These are phyloP conservation scores for Aspergillus ochraceus DNA, from an alignment of 2,329 filamentous ascomycete species.

Conservation along the genomic window DNA sequence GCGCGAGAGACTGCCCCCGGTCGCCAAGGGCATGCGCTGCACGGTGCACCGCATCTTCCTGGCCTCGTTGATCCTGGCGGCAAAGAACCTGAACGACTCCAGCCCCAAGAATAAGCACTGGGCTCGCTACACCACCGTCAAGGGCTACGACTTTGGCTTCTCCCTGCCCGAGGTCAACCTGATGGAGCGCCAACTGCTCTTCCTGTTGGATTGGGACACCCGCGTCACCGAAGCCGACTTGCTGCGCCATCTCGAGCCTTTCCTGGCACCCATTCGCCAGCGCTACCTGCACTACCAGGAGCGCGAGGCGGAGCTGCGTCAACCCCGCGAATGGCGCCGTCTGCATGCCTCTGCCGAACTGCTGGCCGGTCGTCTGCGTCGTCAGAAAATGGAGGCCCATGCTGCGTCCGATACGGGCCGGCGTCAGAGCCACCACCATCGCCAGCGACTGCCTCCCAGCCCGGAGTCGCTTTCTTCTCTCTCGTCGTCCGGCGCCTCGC, in stretches of 20 bases:
- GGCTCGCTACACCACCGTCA: constrained; percentile 86
- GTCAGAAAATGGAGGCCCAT: constrained; percentile 36
- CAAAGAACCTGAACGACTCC: constrained; percentile 98
- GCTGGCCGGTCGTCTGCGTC: constrained; percentile 36
- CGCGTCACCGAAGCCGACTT: constrained; percentile 83
- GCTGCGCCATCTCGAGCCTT: constrained; percentile 80
- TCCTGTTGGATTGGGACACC: constrained; percentile 91
- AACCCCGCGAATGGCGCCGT: constrained; percentile 38
- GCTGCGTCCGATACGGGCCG: constrained; percentile 19
- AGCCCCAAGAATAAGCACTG: constrained; percentile 99
- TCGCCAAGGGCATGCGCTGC: constrained; percentile 94
- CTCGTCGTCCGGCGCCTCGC: constrained; percentile 18
- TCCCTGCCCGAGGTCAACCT: constrained; percentile 94
- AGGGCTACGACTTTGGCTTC: constrained; percentile 79
- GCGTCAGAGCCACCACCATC: not conserved
- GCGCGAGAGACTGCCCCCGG: constrained; percentile 80
- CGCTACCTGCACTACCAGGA: constrained; percentile 56
- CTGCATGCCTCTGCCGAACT: constrained; percentile 38
- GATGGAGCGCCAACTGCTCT: constrained; percentile 98
- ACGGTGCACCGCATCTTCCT: constrained; percentile 98
- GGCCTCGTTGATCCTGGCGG: constrained; percentile 64
- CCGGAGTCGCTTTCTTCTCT: constrained; percentile 24
- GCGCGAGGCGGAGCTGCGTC: constrained; percentile 37
- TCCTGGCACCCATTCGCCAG: constrained; percentile 79
- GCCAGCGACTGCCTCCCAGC: constrained; percentile 26